Conservation (phyloP, 371 early-diverging fungal genomes). For the Mortierella sp. region DNA sequence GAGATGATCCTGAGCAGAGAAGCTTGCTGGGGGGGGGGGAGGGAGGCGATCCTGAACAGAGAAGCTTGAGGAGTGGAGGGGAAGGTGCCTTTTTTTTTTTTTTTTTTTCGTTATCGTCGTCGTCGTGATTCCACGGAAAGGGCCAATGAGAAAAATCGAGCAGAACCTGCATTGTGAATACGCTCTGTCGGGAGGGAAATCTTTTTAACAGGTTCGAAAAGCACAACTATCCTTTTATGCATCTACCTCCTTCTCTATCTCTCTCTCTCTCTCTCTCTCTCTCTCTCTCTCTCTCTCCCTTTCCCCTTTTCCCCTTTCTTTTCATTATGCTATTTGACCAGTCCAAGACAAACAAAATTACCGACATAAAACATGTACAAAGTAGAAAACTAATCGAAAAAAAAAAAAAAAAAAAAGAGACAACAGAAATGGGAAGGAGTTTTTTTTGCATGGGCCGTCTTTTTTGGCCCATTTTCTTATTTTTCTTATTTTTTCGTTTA, state of each 20-base stretch:
- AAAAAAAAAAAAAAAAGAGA: conserved; percentile 9
- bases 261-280: not conserved
- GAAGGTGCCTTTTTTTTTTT: not conserved
- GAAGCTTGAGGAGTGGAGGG: not conserved
- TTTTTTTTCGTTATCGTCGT: not conserved
- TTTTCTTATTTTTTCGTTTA: too few relatives aligned
- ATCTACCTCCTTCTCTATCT: too few relatives aligned
- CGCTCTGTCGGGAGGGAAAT: not conserved
- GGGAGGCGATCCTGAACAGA: not conserved
- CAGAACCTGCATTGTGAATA: not conserved
- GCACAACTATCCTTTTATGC: too few relatives aligned
- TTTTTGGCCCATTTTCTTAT: too few relatives aligned
- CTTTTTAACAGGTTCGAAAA: not conserved
- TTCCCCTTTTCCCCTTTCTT: not conserved
- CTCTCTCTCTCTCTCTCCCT: not conserved
- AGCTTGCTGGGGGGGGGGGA: not conserved
- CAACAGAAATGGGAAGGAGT: too few relatives aligned
- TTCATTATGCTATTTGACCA: not conserved
- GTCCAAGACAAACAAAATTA: not conserved
- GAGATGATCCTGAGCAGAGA: not conserved
- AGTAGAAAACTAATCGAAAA: not conserved
- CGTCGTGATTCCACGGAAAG: not conserved
- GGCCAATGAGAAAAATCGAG: not conserved
- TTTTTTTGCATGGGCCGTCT: too few relatives aligned
- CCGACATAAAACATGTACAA: conserved; percentile 1